Conservation (phyloP, 352 stramenopile species). For the Globisporangium echinulatum region DNA sequence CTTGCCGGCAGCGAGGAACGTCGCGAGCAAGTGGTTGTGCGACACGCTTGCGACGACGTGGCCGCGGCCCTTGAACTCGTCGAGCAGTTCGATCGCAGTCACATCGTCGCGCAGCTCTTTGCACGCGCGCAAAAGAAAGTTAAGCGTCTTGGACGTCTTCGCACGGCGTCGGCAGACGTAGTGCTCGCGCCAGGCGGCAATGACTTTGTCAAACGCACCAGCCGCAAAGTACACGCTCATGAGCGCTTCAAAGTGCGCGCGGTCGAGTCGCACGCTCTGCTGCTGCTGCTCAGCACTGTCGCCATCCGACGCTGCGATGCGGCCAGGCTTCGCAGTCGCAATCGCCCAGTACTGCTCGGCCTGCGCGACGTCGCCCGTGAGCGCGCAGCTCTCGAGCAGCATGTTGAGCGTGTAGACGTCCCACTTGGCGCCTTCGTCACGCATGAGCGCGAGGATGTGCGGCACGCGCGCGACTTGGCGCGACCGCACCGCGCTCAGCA, state of each 20-base stretch:
- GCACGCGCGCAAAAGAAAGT: conserved; percentile 69
- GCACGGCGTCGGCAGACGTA: conserved; percentile 51
- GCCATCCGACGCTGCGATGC: too few species aligned
- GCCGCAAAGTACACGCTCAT: conserved; percentile 62
- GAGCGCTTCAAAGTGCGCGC: conserved; percentile 67
- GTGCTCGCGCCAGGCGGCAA: conserved; percentile 53
- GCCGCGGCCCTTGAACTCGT: conserved; percentile 56
- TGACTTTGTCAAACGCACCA: conserved; percentile 40
- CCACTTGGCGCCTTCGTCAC: conserved; percentile 39
- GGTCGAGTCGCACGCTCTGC: conserved; percentile 45
- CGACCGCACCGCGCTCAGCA: conserved; percentile 50
- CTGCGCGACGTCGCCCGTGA: conserved; percentile 30
- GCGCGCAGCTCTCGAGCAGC: conserved; percentile 55
- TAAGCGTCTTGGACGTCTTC: conserved; percentile 75
- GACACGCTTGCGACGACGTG: conserved; percentile 50
- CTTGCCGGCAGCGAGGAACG: too few species aligned
- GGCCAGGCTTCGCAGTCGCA: conserved; percentile 17
- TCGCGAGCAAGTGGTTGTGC: too few species aligned
- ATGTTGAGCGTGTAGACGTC: conserved; percentile 75
- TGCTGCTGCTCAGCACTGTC: not conserved
- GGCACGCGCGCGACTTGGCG: conserved; percentile 44
- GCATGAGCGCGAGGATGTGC: conserved; percentile 48
- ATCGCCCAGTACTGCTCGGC: conserved; percentile 55
- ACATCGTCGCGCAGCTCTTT: conserved; percentile 29
- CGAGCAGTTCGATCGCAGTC: conserved; percentile 37